phyloP scores from a whole-genome alignment of 1,284 basidiomycete species.

The Microbotryum lychnidis-dioicae region DNA sequence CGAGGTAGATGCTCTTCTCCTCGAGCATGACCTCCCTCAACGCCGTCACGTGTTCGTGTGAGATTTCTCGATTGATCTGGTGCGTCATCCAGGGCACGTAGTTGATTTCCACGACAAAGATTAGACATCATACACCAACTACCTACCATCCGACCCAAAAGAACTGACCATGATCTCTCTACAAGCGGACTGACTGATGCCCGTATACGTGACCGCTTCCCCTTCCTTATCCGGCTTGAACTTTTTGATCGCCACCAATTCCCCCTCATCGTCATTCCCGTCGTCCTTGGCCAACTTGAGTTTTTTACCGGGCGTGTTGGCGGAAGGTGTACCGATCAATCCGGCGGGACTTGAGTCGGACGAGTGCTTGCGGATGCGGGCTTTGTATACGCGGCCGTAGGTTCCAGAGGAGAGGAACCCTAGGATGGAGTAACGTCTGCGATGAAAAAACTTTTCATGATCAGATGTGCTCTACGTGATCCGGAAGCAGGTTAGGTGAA shows the following conservation, averaged over 20 bases:
- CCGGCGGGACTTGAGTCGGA: slow-evolving; percentile 25
- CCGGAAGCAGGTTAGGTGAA: no score
- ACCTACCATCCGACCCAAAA: no score
- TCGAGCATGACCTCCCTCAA: slow-evolving; percentile 92
- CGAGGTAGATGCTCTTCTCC: slow-evolving; percentile 97
- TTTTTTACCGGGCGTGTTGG: slow-evolving; percentile 23
- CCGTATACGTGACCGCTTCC: slow-evolving; percentile 80
- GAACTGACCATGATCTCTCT: slow-evolving; percentile 81
- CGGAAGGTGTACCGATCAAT: slow-evolving; percentile 26
- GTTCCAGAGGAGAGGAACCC: slow-evolving; percentile 98
- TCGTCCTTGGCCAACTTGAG: slow-evolving; percentile 47
- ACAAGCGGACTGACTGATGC: slow-evolving; percentile 94
- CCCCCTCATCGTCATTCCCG: slow-evolving; percentile 49
- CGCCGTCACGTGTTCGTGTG: slow-evolving; percentile 84
- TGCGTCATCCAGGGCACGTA: neutral
- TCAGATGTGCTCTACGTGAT: neutral
- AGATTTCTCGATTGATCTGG: slow-evolving; percentile 85
- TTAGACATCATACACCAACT: no score
- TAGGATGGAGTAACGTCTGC: slow-evolving; percentile 63
- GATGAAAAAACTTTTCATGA: no score
- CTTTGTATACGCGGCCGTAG: slow-evolving; percentile 97
- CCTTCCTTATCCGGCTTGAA: slow-evolving; percentile 99
- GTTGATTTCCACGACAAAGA: neutral
- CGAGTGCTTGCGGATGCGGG: slow-evolving; percentile 46
- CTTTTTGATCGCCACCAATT: slow-evolving; percentile 93